phyloP scores from a whole-genome alignment of 2,329 filamentous ascomycete species.

The Neopestalotiopsis sp. region DNA sequence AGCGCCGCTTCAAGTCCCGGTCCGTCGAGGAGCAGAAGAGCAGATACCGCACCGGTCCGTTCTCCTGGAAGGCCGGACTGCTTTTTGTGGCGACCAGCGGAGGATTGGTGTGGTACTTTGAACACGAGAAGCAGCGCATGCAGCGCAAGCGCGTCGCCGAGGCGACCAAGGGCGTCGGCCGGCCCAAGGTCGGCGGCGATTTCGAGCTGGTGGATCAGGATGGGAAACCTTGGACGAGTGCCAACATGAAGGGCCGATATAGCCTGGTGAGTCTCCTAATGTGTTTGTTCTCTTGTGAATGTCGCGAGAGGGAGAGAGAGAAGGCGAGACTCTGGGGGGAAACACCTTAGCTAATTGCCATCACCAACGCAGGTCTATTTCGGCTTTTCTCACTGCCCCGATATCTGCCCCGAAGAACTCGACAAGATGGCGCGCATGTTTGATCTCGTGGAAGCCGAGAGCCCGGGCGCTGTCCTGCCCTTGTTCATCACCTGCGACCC shows the following conservation, averaged over 20 bases:
- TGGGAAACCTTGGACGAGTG: slow-evolving; percentile 76
- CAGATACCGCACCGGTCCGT: slow-evolving; percentile 70
- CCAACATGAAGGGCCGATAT: slow-evolving; percentile 87
- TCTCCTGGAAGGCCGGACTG: slow-evolving; percentile 88
- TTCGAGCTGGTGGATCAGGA: slow-evolving; percentile 86
- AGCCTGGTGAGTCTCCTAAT: slow-evolving; percentile 63
- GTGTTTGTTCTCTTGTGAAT: too few relatives aligned
- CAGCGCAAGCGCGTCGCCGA: slow-evolving; percentile 88
- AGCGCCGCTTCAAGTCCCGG: slow-evolving; percentile 50
- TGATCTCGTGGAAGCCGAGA: slow-evolving; percentile 67
- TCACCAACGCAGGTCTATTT: slow-evolving; percentile 80
- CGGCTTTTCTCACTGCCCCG: slow-evolving; percentile 96
- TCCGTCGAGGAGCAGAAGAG: slow-evolving; percentile 66
- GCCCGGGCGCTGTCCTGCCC: slow-evolving; percentile 66
- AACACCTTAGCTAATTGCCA: slow-evolving; percentile 13
- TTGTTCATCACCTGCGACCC: slow-evolving; percentile 97
- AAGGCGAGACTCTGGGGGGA: neutral
- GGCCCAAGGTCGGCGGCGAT: slow-evolving; percentile 88
- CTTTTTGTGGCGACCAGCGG: slow-evolving; percentile 83
- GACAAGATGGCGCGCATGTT: slow-evolving; percentile 99
- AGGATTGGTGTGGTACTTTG: slow-evolving; percentile 87
- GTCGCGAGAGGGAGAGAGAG: too few relatives aligned
- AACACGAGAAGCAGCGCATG: slow-evolving; percentile 90
- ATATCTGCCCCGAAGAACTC: slow-evolving; percentile 98
- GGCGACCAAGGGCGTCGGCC: slow-evolving; percentile 89